phyloP scores from a whole-genome alignment of 129 eudicot genomes.

The Arctium lappa region DNA sequence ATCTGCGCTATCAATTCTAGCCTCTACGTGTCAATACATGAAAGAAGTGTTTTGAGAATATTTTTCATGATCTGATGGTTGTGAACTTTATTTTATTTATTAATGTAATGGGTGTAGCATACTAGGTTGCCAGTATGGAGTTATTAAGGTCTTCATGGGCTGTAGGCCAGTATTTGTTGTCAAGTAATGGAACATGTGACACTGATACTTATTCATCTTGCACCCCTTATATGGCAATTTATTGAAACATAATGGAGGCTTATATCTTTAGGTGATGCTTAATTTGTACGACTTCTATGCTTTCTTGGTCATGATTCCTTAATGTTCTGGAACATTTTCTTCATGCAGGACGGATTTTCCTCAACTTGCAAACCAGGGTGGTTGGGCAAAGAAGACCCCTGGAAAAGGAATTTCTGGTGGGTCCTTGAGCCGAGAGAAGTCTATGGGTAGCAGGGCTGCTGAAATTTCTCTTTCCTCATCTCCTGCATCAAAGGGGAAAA shows the following conservation, averaged over 20 bases:
- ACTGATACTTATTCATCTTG: neutral
- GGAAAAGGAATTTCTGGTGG: slow-evolving; percentile 47
- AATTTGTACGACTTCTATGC: neutral
- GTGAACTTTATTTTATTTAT: neutral
- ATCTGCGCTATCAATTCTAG: neutral
- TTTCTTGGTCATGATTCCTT: neutral
- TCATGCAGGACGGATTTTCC: slow-evolving; percentile 68
- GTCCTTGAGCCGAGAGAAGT: slow-evolving; percentile 48
- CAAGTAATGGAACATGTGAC: neutral
- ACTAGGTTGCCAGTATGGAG: neutral
- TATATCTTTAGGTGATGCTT: neutral
- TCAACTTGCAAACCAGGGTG: slow-evolving; percentile 62
- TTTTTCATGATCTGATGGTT: neutral
- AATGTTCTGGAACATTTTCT: neutral
- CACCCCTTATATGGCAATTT: neutral
- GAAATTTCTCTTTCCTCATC: slow-evolving; percentile 45
- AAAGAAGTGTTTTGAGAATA: neutral
- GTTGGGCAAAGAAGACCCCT: slow-evolving; percentile 61
- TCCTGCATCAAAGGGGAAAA: slow-evolving; percentile 62
- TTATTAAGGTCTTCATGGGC: no score
- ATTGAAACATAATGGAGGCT: neutral
- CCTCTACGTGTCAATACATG: neutral
- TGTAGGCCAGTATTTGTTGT: neutral
- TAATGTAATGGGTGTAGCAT: neutral
- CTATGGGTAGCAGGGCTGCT: slow-evolving; percentile 42